Conservation (phyloP, 768 basidiomycete species). For the Rhodotorula toruloides region DNA sequence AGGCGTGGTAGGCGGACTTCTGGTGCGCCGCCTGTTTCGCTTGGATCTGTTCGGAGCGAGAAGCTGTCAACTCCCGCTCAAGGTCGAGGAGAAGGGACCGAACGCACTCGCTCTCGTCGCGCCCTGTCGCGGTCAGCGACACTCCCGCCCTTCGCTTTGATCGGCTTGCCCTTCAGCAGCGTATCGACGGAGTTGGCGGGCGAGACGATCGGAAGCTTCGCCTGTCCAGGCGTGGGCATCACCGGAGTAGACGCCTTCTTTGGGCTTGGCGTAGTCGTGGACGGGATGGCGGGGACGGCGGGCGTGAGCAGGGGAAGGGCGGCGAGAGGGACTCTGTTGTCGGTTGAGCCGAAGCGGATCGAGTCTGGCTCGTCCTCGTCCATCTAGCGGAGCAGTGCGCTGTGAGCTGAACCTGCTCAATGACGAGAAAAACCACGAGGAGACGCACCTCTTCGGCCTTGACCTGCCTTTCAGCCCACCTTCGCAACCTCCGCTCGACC, state of each 20-base stretch:
- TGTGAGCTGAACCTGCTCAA: fast-evolving
- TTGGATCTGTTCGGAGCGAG: conserved; percentile 15
- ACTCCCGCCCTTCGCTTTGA: conserved; percentile 4
- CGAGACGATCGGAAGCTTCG: conserved; percentile 9
- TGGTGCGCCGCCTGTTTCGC: conserved; percentile 31
- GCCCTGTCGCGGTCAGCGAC: conserved; percentile 16
- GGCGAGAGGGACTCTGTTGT: conserved; percentile 14
- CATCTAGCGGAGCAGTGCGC: neutral
- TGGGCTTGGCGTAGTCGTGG: conserved; percentile 24
- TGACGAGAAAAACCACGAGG: neutral
- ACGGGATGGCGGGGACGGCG: conserved; percentile 25
- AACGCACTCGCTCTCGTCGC: conserved; percentile 20
- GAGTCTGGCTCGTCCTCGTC: neutral
- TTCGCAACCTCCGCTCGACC: conserved; percentile 25
- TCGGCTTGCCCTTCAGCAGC: conserved; percentile 18
- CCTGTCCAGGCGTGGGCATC: neutral
- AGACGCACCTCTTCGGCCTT: conserved; percentile 7
- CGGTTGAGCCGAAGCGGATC: neutral
- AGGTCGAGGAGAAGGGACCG: neutral
- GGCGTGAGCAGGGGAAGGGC: conserved; percentile 16
- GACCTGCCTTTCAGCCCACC: conserved; percentile 11
- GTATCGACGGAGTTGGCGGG: conserved; percentile 23
- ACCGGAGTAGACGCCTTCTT: neutral
- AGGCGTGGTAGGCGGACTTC: conserved; percentile 22
- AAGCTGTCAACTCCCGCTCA: too few species aligned